Evolutionary conservation across 345 rosid genomes (phyloP), one percentile per base, ranked within the genome.

Genomic region (Euphorbia peplus): DNA sequence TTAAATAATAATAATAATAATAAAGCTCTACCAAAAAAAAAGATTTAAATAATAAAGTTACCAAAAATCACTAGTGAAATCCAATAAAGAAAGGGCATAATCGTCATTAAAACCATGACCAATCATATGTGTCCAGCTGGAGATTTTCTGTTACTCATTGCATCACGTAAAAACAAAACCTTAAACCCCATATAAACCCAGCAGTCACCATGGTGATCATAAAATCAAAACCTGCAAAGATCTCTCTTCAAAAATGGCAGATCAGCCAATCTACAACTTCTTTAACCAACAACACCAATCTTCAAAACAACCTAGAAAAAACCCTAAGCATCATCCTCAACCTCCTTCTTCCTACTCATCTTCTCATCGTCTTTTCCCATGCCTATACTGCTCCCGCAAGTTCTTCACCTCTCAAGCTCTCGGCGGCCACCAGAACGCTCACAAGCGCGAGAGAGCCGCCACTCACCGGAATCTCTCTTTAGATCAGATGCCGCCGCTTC

Each of bases 361-460:
- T 15, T 24, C 71, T 0, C 76, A n/a, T n/a, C n/a, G 88, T 26
- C 82, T 86, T 75, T 93, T 93, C 65, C 86, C 78, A 0, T 93
- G 98, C 65, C 93, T 83, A 7, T 93, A 86, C 84, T 93, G 98
- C 61, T 83, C 93, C 2, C 88, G 98, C 28, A 91, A 89, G 80
- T 93, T 90, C 85, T 88, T 79, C 83, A 89, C 95, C 32, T 90
- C 97, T 16, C 98, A 93, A 77, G 98, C 98, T 54, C 93, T 93
- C 26, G 98, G 98, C 10, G 97, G 98, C 73, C 98, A 93, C 82
- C 98, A 93, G 35, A 93, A 90, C 79, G 98, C 97, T 9, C 98
- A 93, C n/a, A n/a, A n/a, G n/a, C n/a, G n/a, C n/a, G n/a, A n/a
- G n/a, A n/a, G n/a, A n/a, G n/a, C n/a, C n/a, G n/a, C n/a, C n/a